Evolutionary conservation across 345 rosid genomes (phyloP), one percentile per base, ranked within the genome.

Genomic region (Populus alba): DNA sequence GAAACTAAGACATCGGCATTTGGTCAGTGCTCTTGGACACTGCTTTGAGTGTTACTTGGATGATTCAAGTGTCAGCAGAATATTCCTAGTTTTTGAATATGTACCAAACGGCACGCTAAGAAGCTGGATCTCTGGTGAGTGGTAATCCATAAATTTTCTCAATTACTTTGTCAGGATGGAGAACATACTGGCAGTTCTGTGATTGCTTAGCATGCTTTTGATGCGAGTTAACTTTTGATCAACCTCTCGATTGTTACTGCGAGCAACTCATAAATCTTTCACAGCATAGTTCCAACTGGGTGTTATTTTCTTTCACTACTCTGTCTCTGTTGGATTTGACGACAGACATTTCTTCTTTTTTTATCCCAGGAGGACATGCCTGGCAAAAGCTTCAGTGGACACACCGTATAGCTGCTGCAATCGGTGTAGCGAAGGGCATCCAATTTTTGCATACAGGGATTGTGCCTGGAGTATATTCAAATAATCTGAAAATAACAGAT

Each of bases 1-100:
- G 20, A 96, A 92, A 75, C 88, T 96, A 66, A 90, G 99, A 72
- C 93, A 96, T 81, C 89, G 91, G 43, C 95, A 94, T 83, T 87
- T 96, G 62, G 97, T 91, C 83, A 90, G 99, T 76, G 90, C 92
- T 38, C 88, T 96, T 11, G 99, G 99, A 38, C 97, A 96, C 80
- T 91, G 97, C 86, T 94, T 96, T 33, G 98, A 91, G 66, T 94
- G 93, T 85, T 94, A 96, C 88, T 87, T 93, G 79, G 97, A 94
- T 78, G 97, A 96, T 83, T 92, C 98, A 39, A 92, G 92, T 29
- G 95, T 96, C 84, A 94, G 97, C 88, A 92, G 97, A 89, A 87
- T 91, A 81, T 96, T 96, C 80, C 89, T 91, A 18, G 84, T 94
- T 43, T 94, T 96, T 13, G 98, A 96, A 87, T 90, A 91, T 65